phyloP scores from a whole-genome alignment of 1,284 basidiomycete genomes.

The Kalmanozyma brasiliensis region DNA sequence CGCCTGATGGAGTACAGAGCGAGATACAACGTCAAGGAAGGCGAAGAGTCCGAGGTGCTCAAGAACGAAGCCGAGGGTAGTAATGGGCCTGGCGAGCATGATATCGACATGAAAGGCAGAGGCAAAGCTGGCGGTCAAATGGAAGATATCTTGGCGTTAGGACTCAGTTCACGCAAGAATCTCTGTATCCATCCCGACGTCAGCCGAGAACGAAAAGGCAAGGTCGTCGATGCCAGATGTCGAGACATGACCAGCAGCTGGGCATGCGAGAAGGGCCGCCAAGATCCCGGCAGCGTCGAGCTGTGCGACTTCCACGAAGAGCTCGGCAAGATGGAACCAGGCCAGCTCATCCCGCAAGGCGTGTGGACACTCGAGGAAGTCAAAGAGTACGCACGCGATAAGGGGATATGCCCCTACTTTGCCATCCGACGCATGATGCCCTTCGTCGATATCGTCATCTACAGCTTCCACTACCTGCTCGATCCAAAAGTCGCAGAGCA shows the following conservation, averaged over 20 bases:
- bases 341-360: slow-evolving; percentile 84
- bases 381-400: slow-evolving; percentile 85
- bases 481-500: slow-evolving; percentile 99
- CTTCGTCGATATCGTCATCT: slow-evolving; percentile 95
- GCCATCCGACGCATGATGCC: slow-evolving; percentile 97
- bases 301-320: slow-evolving; percentile 96
- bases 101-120: slow-evolving; percentile 40
- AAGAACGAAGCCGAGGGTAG: slow-evolving; percentile 61
- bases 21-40: slow-evolving; percentile 69
- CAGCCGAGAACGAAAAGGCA: slow-evolving; percentile 96
- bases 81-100: slow-evolving; percentile 29
- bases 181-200: slow-evolving; percentile 95
- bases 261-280: slow-evolving; percentile 84
- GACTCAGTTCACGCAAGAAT: slow-evolving; percentile 95
- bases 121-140: slow-evolving; percentile 49
- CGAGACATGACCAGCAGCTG: slow-evolving; percentile 91
- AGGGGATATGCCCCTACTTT: slow-evolving; percentile 94
- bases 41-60: slow-evolving; percentile 77
- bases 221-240: slow-evolving; percentile 95
- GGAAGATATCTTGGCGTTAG: slow-evolving; percentile 83
- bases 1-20: slow-evolving; percentile 88
- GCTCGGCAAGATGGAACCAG: slow-evolving; percentile 82
- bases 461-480: slow-evolving; percentile 98
- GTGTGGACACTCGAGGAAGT: slow-evolving; percentile 96
- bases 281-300: slow-evolving; percentile 89